Conservation (phyloP, 2,329 filamentous ascomycete genomes). For the Talaromyces piceae region DNA sequence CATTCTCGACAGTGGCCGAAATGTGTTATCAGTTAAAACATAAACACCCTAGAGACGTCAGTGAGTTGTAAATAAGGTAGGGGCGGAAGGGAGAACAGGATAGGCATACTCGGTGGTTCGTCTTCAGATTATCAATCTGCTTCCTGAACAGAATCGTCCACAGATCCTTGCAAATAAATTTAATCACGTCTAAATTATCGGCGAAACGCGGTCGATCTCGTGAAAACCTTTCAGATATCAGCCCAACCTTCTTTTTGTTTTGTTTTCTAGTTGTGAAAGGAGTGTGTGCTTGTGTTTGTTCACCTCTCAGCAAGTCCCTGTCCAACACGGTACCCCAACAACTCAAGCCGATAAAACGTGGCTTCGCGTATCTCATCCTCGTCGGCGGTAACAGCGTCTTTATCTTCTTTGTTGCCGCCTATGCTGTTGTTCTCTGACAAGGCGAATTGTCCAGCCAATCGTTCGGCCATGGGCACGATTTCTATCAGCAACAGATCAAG, state of each 20-base stretch:
- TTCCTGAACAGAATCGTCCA: conserved; percentile 94
- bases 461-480: conserved; percentile 87
- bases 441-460: conserved; percentile 64
- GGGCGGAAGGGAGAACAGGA: neutral
- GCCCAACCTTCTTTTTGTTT: neutral
- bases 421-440: conserved; percentile 17
- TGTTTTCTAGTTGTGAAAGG: neutral
- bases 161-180: conserved; percentile 97
- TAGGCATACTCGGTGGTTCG: conserved; percentile 69
- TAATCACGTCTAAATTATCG: conserved; percentile 91
- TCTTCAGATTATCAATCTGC: conserved; percentile 97
- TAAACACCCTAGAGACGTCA: conserved; percentile 66
- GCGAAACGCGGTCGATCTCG: conserved; percentile 75
- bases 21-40: conserved; percentile 86
- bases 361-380: conserved; percentile 76
- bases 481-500: conserved; percentile 95
- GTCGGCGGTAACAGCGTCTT: too few species aligned
- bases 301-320: conserved; percentile 86
- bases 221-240: conserved; percentile 27
- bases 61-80: neutral
- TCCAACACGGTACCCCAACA: conserved; percentile 82
- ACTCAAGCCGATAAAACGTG: conserved; percentile 76
- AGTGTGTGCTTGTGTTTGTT: neutral
- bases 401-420: too few species aligned
- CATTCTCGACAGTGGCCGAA: conserved; percentile 84